phyloP scores from a whole-genome alignment of 208 protist genomes.

The Trypanosoma theileri region DNA sequence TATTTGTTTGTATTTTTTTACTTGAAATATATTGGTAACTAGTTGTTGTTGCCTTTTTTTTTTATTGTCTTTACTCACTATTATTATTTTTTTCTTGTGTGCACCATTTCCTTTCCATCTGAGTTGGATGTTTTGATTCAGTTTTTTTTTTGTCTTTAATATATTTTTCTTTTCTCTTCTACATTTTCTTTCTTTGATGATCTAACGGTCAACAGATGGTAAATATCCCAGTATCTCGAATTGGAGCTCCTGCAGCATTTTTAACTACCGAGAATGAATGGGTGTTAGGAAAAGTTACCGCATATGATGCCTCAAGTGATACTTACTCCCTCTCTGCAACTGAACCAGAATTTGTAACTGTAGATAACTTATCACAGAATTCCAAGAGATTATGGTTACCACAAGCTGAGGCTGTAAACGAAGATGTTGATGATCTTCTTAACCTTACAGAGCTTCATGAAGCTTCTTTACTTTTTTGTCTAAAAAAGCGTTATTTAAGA shows the following conservation, averaged over 20 bases:
- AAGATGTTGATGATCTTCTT: constrained; percentile 47
- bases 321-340: constrained; percentile 25
- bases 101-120: background rate
- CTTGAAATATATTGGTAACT: too few relatives aligned
- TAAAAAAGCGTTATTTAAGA: constrained; percentile 33
- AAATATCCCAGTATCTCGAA: constrained; percentile 3
- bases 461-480: constrained; percentile 32
- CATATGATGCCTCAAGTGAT: constrained; percentile 14
- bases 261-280: constrained; percentile 29
- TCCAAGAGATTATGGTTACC: constrained; percentile 27
- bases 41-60: background rate
- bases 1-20: too few relatives aligned
- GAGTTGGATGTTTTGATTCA: background rate
- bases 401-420: constrained; percentile 21
- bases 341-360: constrained; percentile 22
- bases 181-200: background rate
- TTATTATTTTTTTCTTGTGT: background rate
- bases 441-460: constrained; percentile 45
- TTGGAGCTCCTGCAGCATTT: constrained; percentile 29
- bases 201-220: background rate
- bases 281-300: constrained; percentile 28
- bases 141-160: constrained; percentile 3
- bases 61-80: background rate
- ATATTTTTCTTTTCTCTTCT: background rate
- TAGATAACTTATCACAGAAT: constrained; percentile 18